Percentiles rank a stretch among this genome's conserved stretches.
Evolutionary conservation across 768 basidiomycete species (phyloP).

Genomic region (Pholiota molesta): DNA sequence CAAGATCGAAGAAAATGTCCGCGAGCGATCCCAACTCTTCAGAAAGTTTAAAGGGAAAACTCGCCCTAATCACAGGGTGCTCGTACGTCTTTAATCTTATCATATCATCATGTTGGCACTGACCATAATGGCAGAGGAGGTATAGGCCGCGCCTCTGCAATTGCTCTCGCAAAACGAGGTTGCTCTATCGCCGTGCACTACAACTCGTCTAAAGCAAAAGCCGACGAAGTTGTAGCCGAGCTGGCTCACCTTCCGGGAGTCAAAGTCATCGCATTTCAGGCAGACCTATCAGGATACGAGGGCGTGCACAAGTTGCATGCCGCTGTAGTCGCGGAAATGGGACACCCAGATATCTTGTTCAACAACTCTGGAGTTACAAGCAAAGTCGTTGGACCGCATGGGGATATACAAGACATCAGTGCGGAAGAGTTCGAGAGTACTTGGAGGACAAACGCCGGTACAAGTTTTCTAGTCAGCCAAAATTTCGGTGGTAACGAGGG

Average conservation of each 20-base stretch:
- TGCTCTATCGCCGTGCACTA: conserved; percentile 57
- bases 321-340: conserved; percentile 44
- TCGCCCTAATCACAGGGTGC: conserved; percentile 32
- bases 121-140: conserved; percentile 42
- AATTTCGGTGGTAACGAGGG: neutral
- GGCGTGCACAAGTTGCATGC: conserved; percentile 44
- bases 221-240: conserved; percentile 41
- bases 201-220: conserved; percentile 38
- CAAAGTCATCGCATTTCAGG: conserved; percentile 46
- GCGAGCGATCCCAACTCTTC: neutral
- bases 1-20: neutral
- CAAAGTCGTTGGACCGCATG: conserved; percentile 43
- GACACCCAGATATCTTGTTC: conserved; percentile 54
- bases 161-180: conserved; percentile 46
- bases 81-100: conserved; percentile 21
- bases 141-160: conserved; percentile 53
- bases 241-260: conserved; percentile 34
- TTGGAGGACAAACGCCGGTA: conserved; percentile 53
- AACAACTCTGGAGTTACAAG: conserved; percentile 52
- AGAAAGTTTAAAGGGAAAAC: conserved; percentile 21
- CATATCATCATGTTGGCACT: neutral
- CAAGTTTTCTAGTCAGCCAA: conserved; percentile 44
- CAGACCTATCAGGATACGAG: conserved; percentile 50
- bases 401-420: conserved; percentile 47
- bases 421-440: conserved; percentile 47